Evolutionary conservation across 2,329 filamentous ascomycete genomes (phyloP).

Genomic region (Fusarium stilboides): DNA sequence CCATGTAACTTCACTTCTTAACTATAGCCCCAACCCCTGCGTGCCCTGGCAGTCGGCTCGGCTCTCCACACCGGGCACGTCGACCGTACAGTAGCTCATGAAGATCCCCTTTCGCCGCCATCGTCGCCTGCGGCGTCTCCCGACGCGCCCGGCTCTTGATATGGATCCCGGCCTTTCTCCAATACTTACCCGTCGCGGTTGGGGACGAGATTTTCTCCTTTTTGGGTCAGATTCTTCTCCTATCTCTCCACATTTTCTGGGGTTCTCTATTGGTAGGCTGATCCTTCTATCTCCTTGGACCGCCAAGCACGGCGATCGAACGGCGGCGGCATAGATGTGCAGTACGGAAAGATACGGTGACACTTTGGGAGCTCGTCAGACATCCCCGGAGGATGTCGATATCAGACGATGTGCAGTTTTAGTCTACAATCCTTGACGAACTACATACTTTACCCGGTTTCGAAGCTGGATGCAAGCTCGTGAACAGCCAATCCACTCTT

Average conservation of each 20-base stretch:
- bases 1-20: neutral
- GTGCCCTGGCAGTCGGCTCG: slow-evolving; percentile 20
- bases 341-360: too few relatives aligned
- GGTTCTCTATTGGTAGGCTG: neutral
- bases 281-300: neutral
- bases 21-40: too few relatives aligned
- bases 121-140: slow-evolving; percentile 20
- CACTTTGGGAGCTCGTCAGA: slow-evolving; percentile 7
- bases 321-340: slow-evolving; percentile 9
- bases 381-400: slow-evolving; percentile 3
- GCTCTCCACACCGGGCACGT: slow-evolving; percentile 29
- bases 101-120: slow-evolving; percentile 21
- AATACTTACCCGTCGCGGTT: neutral
- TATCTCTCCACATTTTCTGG: slow-evolving; percentile 1
- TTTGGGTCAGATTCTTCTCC: slow-evolving; percentile 18
- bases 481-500: slow-evolving; percentile 3
- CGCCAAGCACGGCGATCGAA: slow-evolving; percentile 17
- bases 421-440: slow-evolving; percentile 8
- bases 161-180: slow-evolving; percentile 1
- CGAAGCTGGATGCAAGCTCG: neutral
- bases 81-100: slow-evolving; percentile 25
- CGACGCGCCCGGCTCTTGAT: slow-evolving; percentile 17
- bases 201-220: slow-evolving; percentile 25
- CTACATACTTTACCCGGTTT: neutral
- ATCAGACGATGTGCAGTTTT: slow-evolving; percentile 27